These are phyloP conservation scores for Claviceps spartinae DNA, from an alignment of 2,329 filamentous ascomycete species.

Conservation along the genomic window DNA sequence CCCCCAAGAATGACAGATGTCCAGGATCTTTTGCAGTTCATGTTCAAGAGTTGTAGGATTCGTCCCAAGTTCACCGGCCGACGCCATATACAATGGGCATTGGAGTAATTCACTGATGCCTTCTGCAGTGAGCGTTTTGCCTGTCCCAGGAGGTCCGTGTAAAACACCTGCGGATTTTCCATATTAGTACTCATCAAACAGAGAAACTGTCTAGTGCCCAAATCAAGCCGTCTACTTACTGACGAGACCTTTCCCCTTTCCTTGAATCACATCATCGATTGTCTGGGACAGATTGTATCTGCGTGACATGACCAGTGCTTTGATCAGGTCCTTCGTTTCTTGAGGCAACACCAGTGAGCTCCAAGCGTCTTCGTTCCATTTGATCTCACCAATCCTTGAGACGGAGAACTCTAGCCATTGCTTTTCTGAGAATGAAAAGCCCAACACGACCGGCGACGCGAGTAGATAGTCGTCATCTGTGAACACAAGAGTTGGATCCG, in stretches of 20 bases:
- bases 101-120: conserved; percentile 73
- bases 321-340: conserved; percentile 50
- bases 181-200: background rate
- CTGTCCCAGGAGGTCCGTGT: conserved; percentile 74
- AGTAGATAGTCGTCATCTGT: conserved; percentile 75
- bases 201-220: background rate
- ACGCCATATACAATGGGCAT: conserved; percentile 72
- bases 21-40: conserved; percentile 71
- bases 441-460: conserved; percentile 70
- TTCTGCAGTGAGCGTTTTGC: conserved; percentile 80
- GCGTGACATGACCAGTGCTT: conserved; percentile 69
- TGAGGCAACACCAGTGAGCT: conserved; percentile 61
- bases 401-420: conserved; percentile 82
- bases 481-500: conserved; percentile 36
- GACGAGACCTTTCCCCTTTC: conserved; percentile 78
- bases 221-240: conserved; percentile 21
- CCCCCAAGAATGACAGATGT: conserved; percentile 76
- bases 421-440: conserved; percentile 80
- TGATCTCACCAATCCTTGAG: conserved; percentile 63
- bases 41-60: conserved; percentile 60
- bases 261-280: conserved; percentile 70
- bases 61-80: conserved; percentile 69
- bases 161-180: conserved; percentile 42
- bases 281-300: conserved; percentile 70
- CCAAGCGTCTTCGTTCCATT: conserved; percentile 75